Evolutionary conservation across 495 filamentous ascomycete genomes (phyloP), one percentile per base, ranked within the genome.

Genomic region (Terfezia boudieri): DNA sequence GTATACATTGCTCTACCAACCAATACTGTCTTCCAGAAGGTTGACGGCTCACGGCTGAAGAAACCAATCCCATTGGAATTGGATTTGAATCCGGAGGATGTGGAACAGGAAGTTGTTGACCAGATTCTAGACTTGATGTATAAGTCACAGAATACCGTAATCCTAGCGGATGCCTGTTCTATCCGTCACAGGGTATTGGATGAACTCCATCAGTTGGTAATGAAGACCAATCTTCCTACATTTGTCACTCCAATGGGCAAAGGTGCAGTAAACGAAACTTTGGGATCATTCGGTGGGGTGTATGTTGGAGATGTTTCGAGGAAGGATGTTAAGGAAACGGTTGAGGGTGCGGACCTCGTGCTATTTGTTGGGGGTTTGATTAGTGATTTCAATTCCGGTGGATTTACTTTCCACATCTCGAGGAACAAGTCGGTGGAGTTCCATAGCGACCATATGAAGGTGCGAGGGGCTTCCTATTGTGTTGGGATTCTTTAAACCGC

Each of bases 171-270:
- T 66, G 86, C 84, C n/a, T 94, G 87, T 64, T 82, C 87, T 7
- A 80, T 88, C 62, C 80, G 87, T 20, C 85, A 94, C 63, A 72
- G 76, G 11, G 80, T 80, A 11, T 67, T 90, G 7, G 70, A 78
- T 0, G 89, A 94, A 64, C 78, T 85, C 10, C 79, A 81, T 53
- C 77, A 80, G 36, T 70, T 96, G n/a, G 70, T 94, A 37, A 73
- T 81, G 49, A 84, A 78, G 61, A 83, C 85, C 0, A 71, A 77
- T 9, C 67, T 94, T 9, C 88, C 86, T 8, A 82, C 81, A 0
- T 94, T 90, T 66, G 84, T 90, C 17, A 78, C 86, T 0, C 88
- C 88, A 2, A 92, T 93, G 86, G 86, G 89, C 56, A 94, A 94
- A 67, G 79, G 88, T 46, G 84, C 82, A 8, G 77, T 94, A 51